Evolutionary conservation across 495 filamentous ascomycete genomes (phyloP).

Genomic region (Penicillium herquei): DNA sequence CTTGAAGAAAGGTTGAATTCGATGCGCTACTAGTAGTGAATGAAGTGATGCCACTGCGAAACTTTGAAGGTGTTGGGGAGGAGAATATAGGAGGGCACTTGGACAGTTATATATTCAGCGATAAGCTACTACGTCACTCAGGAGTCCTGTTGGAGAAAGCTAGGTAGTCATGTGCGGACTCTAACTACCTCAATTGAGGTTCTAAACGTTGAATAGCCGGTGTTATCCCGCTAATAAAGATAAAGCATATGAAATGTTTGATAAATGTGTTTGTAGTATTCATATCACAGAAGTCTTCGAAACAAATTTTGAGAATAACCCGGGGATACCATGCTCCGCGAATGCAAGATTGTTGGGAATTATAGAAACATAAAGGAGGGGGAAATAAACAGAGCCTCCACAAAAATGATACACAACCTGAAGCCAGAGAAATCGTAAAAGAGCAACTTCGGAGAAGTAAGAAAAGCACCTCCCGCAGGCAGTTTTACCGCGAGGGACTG

Average conservation of each 20-base stretch:
- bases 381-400: not conserved
- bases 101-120: not conserved
- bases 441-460: conserved; percentile 2
- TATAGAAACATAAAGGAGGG: not conserved
- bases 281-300: conserved; percentile 10
- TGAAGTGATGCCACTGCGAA: conserved; percentile 30
- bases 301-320: conserved; percentile 12
- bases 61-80: conserved; percentile 2
- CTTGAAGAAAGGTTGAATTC: conserved; percentile 21
- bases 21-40: conserved; percentile 13
- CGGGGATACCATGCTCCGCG: conserved; percentile 20
- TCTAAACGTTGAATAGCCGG: too few relatives aligned
- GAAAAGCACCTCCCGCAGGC: not conserved
- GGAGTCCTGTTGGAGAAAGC: not conserved
- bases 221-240: too few relatives aligned
- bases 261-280: conserved; percentile 6
- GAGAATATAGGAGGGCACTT: not conserved
- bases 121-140: conserved; percentile 28
- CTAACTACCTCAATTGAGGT: not conserved
- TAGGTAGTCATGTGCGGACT: conserved; percentile 28
- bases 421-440: not conserved
- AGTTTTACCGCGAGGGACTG: conserved; percentile 49
- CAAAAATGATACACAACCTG: not conserved
- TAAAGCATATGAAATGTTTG: not conserved
- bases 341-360: conserved; percentile 26